A percentile compares a stretch with the other conserved stretches of the same genome.
Conservation (phyloP, 345 rosid species). For the Hibiscus mutabilis region DNA sequence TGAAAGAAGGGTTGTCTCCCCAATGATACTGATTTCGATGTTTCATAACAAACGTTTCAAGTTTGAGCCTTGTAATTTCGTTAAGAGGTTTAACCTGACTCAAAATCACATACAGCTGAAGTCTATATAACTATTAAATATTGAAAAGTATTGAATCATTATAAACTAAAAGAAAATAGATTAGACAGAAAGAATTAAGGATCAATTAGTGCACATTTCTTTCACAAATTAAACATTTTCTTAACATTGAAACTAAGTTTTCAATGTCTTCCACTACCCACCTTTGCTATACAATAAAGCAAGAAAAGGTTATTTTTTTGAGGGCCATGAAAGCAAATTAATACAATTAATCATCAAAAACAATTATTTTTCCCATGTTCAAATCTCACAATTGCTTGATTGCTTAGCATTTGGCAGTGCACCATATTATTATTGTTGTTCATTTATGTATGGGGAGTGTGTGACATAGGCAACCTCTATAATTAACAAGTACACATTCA, state of each 20-base stretch:
- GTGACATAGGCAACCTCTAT: background rate
- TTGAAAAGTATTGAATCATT: too few relatives aligned
- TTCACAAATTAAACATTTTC: slow-evolving; percentile 4
- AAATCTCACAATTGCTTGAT: background rate
- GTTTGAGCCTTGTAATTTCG: too few relatives aligned
- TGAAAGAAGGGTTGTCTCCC: too few relatives aligned
- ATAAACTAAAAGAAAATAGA: background rate
- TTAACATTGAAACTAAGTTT: background rate
- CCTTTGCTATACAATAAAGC: background rate
- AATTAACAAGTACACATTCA: background rate
- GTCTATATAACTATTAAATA: too few relatives aligned
- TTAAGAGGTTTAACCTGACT: too few relatives aligned
- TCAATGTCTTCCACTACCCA: slow-evolving; percentile 8
- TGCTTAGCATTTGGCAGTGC: background rate
- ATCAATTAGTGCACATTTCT: background rate
- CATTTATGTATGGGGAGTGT: background rate
- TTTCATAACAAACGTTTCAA: too few relatives aligned
- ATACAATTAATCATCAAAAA: background rate
- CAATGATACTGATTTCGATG: too few relatives aligned
- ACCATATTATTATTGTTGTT: background rate
- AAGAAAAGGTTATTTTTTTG: slow-evolving; percentile 1
- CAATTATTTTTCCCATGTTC: background rate
- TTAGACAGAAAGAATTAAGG: background rate
- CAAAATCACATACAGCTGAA: too few relatives aligned
- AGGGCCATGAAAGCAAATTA: background rate